Percentiles rank a stretch among this genome's conserved stretches.
phyloP scores from a whole-genome alignment of 179 eudicot genomes.

The Corrigiola litoralis region DNA sequence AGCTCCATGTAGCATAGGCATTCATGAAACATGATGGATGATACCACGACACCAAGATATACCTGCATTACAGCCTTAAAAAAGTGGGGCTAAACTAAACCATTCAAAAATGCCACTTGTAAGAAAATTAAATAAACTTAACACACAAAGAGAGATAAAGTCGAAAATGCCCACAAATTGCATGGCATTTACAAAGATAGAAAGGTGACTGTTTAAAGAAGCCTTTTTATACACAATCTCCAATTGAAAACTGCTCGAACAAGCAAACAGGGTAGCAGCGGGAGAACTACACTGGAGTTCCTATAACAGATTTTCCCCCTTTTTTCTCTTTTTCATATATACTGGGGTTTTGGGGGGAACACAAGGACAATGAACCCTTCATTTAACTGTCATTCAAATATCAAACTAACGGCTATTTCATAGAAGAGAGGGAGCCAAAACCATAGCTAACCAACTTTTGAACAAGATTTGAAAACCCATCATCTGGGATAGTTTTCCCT shows the following conservation, averaged over 20 bases:
- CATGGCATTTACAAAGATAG: constrained; percentile 13
- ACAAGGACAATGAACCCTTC: constrained; percentile 14
- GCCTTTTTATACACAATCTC: constrained; percentile 18
- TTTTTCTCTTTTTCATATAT: background rate
- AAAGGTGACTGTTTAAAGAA: constrained; percentile 6
- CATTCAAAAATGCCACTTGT: background rate
- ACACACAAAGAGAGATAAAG: background rate
- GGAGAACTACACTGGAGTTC: constrained; percentile 7
- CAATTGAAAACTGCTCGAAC: constrained; percentile 21
- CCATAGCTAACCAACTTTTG: constrained; percentile 34
- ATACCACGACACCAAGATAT: no score
- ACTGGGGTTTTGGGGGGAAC: constrained; percentile 14
- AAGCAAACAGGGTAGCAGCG: constrained; percentile 10
- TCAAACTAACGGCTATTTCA: constrained; percentile 41
- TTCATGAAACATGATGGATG: no score
- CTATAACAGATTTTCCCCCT: constrained; percentile 19
- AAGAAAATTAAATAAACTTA: background rate
- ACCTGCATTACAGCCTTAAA: background rate
- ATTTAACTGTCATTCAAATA: constrained; percentile 44
- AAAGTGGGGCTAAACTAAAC: background rate
- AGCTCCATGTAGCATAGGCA: no score
- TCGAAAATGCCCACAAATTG: constrained; percentile 19
- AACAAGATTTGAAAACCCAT: constrained; percentile 29
- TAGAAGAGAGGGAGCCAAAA: constrained; percentile 29
- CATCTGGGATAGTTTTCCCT: constrained; percentile 33